Conservation (phyloP, 805 yeast species). For the Helenozyma rhizophorensis region DNA sequence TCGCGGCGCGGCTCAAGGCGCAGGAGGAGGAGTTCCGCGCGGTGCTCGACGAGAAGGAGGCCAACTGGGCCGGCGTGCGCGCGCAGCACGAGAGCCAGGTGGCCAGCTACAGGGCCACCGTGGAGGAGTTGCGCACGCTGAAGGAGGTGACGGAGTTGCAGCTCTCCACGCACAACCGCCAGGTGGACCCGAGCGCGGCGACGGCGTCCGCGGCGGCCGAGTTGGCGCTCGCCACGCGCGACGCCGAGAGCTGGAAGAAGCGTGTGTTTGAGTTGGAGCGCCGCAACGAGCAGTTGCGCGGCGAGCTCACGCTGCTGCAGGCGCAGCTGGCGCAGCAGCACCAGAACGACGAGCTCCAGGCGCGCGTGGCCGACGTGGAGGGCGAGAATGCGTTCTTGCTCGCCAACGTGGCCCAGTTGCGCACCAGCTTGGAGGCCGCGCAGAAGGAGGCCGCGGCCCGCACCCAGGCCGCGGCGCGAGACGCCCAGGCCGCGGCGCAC, state of each 20-base stretch:
- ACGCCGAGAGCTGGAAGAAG: slow-evolving; percentile 65
- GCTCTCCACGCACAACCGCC: slow-evolving; percentile 44
- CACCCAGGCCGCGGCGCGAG: slow-evolving; percentile 39
- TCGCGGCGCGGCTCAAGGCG: slow-evolving; percentile 53
- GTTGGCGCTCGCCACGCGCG: slow-evolving; percentile 66
- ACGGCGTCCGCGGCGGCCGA: slow-evolving; percentile 44
- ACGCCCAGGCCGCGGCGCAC: slow-evolving; percentile 40
- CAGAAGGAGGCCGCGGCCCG: slow-evolving; percentile 27
- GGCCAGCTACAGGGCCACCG: slow-evolving; percentile 47
- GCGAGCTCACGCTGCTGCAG: slow-evolving; percentile 55
- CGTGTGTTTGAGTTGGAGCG: slow-evolving; percentile 68
- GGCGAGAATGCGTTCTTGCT: slow-evolving; percentile 63
- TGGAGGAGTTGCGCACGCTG: slow-evolving; percentile 61
- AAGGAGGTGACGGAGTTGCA: slow-evolving; percentile 64
- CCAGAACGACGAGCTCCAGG: slow-evolving; percentile 38
- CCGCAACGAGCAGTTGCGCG: slow-evolving; percentile 70
- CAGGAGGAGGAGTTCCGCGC: slow-evolving; percentile 73
- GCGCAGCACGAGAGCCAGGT: slow-evolving; percentile 47
- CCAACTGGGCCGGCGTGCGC: slow-evolving; percentile 62
- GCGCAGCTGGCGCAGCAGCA: slow-evolving; percentile 41
- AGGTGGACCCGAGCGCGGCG: slow-evolving; percentile 30
- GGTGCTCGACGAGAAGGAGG: slow-evolving; percentile 65
- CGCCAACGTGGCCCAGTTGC: slow-evolving; percentile 53
- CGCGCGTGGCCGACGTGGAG: slow-evolving; percentile 52
- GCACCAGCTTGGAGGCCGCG: slow-evolving; percentile 23